Conservation (phyloP, 352 stramenopile genomes). For the Globisporangium viniferum region DNA sequence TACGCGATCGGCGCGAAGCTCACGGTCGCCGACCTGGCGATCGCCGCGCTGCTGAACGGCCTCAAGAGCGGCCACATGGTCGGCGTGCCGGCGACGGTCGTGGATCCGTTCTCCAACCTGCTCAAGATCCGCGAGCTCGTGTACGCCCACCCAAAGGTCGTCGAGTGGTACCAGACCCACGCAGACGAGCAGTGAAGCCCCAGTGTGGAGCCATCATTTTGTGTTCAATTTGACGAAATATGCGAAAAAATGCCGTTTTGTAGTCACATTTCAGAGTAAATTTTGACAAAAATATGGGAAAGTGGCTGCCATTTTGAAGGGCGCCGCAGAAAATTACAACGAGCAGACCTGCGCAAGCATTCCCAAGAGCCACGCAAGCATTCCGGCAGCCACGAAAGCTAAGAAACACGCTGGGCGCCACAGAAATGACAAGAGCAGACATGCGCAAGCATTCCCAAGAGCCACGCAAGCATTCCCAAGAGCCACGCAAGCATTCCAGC, state of each 20-base stretch:
- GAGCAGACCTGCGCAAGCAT: background rate
- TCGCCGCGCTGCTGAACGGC: slow-evolving; percentile 23
- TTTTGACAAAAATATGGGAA: background rate
- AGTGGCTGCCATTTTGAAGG: background rate
- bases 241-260: background rate
- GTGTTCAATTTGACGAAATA: background rate
- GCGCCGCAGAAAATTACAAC: background rate
- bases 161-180: slow-evolving; percentile 30
- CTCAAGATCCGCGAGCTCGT: slow-evolving; percentile 26
- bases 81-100: slow-evolving; percentile 23
- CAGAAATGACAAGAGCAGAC: no score
- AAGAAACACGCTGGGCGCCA: background rate
- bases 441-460: no score
- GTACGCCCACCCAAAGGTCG: slow-evolving; percentile 29
- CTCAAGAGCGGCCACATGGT: slow-evolving; percentile 23
- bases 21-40: slow-evolving; percentile 31
- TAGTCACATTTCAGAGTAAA: background rate
- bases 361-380: no score
- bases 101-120: slow-evolving; percentile 25
- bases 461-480: no score
- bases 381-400: background rate
- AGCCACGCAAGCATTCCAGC: background rate
- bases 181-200: background rate
- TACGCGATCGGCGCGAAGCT: slow-evolving; percentile 20
- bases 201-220: background rate